phyloP scores from a whole-genome alignment of 164 flowering plant species.

The Malania oleifera region DNA sequence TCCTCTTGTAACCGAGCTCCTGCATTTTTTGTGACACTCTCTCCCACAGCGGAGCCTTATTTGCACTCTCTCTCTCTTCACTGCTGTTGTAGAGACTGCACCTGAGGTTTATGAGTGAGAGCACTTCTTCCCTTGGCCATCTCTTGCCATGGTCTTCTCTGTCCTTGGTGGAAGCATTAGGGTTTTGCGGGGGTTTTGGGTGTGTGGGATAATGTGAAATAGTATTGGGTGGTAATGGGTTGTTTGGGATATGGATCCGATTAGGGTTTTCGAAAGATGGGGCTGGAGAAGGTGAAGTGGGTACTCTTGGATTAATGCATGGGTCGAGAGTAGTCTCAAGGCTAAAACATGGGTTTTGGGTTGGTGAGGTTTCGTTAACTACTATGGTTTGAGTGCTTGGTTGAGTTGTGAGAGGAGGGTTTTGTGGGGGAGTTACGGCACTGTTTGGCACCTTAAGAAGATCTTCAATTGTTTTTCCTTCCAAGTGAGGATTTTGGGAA shows the following conservation, averaged over 20 bases:
- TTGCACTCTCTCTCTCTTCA: constrained; percentile 16
- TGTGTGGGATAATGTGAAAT: constrained; percentile 11
- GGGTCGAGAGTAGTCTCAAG: constrained; percentile 6
- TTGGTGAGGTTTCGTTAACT: constrained; percentile 12
- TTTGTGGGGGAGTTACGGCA: constrained; percentile 16
- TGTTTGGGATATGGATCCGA: constrained; percentile 13
- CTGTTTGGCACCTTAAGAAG: constrained; percentile 9
- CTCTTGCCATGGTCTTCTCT: constrained; percentile 50
- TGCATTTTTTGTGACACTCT: constrained; percentile 71
- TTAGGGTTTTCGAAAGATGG: constrained; percentile 20
- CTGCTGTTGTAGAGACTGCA: constrained; percentile 37
- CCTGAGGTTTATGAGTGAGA: constrained; percentile 60
- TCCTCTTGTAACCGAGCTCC: constrained; percentile 66
- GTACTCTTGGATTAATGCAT: constrained; percentile 8
- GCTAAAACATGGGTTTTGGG: constrained; percentile 16
- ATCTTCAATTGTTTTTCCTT: constrained; percentile 4
- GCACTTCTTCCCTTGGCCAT: constrained; percentile 82
- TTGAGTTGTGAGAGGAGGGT: constrained; percentile 13
- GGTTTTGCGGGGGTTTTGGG: constrained; percentile 17
- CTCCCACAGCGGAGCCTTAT: constrained; percentile 70
- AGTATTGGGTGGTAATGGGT: constrained; percentile 11
- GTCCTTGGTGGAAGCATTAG: constrained; percentile 15
- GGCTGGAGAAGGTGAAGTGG: constrained; percentile 3
- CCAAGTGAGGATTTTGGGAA: constrained; percentile 4
- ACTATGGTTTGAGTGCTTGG: not conserved